Conservation (phyloP, 192 early-diverging fungal genomes). For the Mortierella hygrophila region DNA sequence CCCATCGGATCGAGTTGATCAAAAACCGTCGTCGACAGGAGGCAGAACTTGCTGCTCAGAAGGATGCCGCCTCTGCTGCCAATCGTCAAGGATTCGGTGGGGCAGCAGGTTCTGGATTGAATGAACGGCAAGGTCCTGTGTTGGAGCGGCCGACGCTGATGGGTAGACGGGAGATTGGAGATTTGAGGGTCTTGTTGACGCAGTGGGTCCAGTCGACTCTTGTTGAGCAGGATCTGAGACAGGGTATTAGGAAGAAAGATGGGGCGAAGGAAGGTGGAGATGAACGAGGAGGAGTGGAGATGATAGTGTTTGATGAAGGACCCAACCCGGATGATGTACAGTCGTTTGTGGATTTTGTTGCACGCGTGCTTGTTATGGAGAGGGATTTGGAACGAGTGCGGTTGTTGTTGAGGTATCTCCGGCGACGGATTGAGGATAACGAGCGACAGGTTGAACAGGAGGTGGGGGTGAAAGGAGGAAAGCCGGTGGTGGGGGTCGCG, state of each 20-base stretch:
- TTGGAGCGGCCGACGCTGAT: conserved; percentile 33
- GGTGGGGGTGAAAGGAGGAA: background rate
- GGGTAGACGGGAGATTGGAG: conserved; percentile 21
- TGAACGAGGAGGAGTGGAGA: background rate
- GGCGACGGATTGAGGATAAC: conserved; percentile 32
- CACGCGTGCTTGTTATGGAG: conserved; percentile 42
- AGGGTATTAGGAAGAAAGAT: background rate
- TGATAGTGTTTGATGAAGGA: conserved; percentile 29
- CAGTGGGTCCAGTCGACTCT: conserved; percentile 45
- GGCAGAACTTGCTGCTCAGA: background rate
- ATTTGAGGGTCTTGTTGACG: conserved; percentile 22
- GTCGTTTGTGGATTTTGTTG: conserved; percentile 40
- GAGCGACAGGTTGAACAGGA: background rate
- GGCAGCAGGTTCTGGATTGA: background rate
- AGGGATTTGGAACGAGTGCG: conserved; percentile 40
- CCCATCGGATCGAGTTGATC: conserved; percentile 20
- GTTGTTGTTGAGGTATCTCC: conserved; percentile 26
- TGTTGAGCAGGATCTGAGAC: conserved; percentile 1
- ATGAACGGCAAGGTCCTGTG: background rate
- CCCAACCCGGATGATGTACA: conserved; percentile 50
- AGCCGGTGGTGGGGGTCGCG: background rate
- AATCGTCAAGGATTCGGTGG: background rate
- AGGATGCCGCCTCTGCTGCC: background rate
- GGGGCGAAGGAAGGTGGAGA: background rate
- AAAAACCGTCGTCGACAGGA: conserved; percentile 25